These are phyloP conservation scores for Leccinum fibrillosum DNA, from an alignment of 768 basidiomycete species.

Conservation along the genomic window DNA sequence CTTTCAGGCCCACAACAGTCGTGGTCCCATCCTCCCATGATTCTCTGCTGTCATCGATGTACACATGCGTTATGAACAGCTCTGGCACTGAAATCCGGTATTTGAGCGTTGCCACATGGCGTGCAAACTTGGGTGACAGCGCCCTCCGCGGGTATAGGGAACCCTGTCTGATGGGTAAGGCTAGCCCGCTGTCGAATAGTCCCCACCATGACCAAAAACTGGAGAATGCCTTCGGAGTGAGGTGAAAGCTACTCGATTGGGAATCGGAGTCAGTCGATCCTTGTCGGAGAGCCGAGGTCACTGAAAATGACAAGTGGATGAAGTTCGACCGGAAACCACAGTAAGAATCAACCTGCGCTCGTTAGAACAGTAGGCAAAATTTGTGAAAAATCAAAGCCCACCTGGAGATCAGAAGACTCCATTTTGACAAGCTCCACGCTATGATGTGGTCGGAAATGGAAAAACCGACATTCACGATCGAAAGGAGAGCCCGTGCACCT, in stretches of 20 bases:
- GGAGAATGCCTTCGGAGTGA: constrained; percentile 79
- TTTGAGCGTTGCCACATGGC: constrained; percentile 87
- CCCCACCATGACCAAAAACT: constrained; percentile 94
- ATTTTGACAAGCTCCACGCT: constrained; percentile 60
- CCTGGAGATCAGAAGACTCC: constrained; percentile 43
- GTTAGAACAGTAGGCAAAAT: not conserved
- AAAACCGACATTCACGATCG: constrained; percentile 75
- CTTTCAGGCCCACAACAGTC: constrained; percentile 83
- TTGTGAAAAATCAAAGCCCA: constrained; percentile 22
- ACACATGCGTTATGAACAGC: constrained; percentile 82
- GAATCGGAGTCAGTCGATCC: constrained; percentile 17
- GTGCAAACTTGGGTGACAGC: constrained; percentile 82
- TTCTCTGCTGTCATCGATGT: constrained; percentile 75
- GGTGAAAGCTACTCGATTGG: constrained; percentile 69
- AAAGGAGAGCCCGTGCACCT: constrained; percentile 61
- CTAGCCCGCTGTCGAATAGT: constrained; percentile 74
- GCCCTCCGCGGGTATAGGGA: constrained; percentile 67
- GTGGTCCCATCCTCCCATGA: constrained; percentile 80
- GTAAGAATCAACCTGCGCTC: constrained; percentile 60
- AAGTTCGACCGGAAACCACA: constrained; percentile 90
- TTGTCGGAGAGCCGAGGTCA: constrained; percentile 59
- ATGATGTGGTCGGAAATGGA: constrained; percentile 80
- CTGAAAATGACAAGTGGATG: constrained; percentile 86
- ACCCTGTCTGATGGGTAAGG: constrained; percentile 88
- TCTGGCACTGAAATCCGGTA: constrained; percentile 78